Evolutionary conservation across 306 rosid genomes (phyloP).

Genomic region (Prunus armeniaca): DNA sequence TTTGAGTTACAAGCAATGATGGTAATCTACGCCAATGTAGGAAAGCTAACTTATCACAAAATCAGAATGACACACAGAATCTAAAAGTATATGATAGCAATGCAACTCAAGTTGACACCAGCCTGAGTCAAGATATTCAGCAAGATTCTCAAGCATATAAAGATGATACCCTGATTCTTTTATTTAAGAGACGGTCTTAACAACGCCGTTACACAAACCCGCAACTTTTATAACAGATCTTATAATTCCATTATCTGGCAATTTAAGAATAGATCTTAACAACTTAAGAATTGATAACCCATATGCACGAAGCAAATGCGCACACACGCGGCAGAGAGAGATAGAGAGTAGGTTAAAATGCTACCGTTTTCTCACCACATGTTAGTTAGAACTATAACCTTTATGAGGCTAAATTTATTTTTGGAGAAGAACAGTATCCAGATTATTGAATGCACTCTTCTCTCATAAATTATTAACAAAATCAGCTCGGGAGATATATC

Average conservation of each 20-base stretch:
- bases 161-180: not conserved
- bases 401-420: not conserved
- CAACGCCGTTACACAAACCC: not conserved
- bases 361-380: not conserved
- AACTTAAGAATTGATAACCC: not conserved
- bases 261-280: not conserved
- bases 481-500: not conserved
- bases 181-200: not conserved
- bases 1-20: not conserved
- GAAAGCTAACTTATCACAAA: not conserved
- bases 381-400: not conserved
- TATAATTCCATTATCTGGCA: not conserved
- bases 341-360: not conserved
- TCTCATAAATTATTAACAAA: not conserved
- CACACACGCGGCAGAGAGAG: not conserved
- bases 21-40: not conserved
- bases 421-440: not conserved
- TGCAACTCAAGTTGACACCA: not conserved
- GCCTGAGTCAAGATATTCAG: not conserved
- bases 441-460: not conserved
- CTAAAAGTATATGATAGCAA: not conserved
- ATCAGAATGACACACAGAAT: not conserved
- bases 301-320: not conserved
- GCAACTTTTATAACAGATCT: not conserved
- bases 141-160: not conserved